Percentiles rank a stretch among this genome's conserved stretches.
Evolutionary conservation across 164 flowering plant genomes (phyloP).

Genomic region (Magnolia kwangsiensis): DNA sequence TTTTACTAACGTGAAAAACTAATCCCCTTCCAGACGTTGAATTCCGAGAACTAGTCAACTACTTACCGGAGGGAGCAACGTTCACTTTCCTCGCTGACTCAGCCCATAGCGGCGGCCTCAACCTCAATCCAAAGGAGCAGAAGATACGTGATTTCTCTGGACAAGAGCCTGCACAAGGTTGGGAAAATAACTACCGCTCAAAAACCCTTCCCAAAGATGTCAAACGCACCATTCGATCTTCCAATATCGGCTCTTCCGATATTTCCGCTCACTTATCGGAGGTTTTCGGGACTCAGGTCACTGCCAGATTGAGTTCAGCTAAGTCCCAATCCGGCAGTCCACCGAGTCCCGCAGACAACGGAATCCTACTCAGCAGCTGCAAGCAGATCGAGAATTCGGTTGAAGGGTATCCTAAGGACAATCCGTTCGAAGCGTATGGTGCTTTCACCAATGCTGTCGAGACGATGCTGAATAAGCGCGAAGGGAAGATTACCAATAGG

Average conservation of each 20-base stretch:
- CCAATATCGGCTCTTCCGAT: conserved; percentile 39
- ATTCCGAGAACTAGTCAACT: conserved; percentile 57
- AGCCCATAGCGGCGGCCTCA: conserved; percentile 87
- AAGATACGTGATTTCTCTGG: conserved; percentile 43
- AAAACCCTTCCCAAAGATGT: too few species aligned
- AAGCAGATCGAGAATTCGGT: conserved; percentile 68
- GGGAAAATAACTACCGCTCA: too few species aligned
- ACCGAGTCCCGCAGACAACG: conserved; percentile 35
- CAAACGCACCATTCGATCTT: not conserved
- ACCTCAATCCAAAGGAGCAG: conserved; percentile 76
- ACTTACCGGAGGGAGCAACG: conserved; percentile 53
- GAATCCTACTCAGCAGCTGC: conserved; percentile 75
- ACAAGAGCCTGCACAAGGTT: too few species aligned
- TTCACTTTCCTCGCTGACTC: conserved; percentile 82
- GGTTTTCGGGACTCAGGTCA: conserved; percentile 46
- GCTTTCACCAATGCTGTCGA: conserved; percentile 77
- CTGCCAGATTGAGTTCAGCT: conserved; percentile 33
- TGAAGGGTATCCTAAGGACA: conserved; percentile 34
- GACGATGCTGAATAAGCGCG: conserved; percentile 34
- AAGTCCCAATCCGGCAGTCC: not conserved
- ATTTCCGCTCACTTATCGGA: conserved; percentile 45
- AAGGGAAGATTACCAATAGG: conserved; percentile 37
- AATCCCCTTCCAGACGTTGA: conserved; percentile 45
- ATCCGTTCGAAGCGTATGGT: conserved; percentile 51
- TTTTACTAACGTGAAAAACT: not conserved